Evolutionary conservation across 2,329 filamentous ascomycete species (phyloP), one percentile per base, ranked within the genome.

Genomic region (Trichoderma pleuroti): DNA sequence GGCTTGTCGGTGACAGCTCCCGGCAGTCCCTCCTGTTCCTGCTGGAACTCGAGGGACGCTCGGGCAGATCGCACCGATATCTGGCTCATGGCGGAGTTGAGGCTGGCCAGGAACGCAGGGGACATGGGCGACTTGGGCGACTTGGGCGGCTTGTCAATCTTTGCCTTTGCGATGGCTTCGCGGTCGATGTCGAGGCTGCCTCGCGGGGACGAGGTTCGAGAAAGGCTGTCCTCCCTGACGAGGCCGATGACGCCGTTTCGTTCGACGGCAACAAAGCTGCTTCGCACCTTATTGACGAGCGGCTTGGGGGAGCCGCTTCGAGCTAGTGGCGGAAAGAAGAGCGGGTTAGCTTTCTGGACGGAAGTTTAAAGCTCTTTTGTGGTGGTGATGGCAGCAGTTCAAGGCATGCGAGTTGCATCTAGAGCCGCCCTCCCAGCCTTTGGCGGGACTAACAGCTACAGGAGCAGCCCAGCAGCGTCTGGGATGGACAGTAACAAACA

Each of bases 281-380:
- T 92, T 74, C 91, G 87, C 56, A 94, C 89, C 80, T 91, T 93
- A 73, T 91, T 93, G 52, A 93, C 92, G 49, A 93, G 86, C 28
- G 90, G 91, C 76, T 91, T 85, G 36, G 88, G 87, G 21, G 87
- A 88, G 21, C 70, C 70, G 74, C 79, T 79, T 74, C 73, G 72
- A 67, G 74, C 77, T 80, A 73, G 72, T 64, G 69, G 72, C 68
- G 70, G 70, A 68, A 72, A 71, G 66, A 73, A 68, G 64, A 74
- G 77, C 70, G 76, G 75, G 72, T 71, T 71, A 64, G 73, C 72
- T 71, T 68, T 28, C 36, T 46, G 12, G 60, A 52, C 46, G 26
- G 16, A 34, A 68, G 26, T 66, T 57, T 28, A 28, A 61, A 28
- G 39, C 18, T 16, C 28, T 69, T 69, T 54, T 54, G 46, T 54